A percentile compares a stretch with the other conserved stretches of the same genome.
Conservation (phyloP, 345 rosid species). For the Aegle marmelos region DNA sequence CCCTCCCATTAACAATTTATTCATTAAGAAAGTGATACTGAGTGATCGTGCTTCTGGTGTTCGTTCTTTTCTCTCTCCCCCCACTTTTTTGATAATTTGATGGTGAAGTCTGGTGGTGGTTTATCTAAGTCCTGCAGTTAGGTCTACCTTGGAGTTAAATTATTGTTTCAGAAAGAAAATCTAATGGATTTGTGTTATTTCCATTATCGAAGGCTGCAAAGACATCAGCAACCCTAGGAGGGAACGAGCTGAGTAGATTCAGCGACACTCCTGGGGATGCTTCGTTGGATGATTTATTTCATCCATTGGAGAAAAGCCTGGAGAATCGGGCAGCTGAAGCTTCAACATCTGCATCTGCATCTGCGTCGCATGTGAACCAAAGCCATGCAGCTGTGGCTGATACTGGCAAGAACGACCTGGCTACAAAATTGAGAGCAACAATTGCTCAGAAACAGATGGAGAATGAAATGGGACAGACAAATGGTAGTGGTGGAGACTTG, state of each 20-base stretch:
- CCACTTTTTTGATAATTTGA: neutral
- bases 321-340: slow-evolving; percentile 65
- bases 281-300: slow-evolving; percentile 93
- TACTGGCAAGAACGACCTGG: slow-evolving; percentile 81
- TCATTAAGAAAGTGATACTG: neutral
- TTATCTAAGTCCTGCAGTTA: neutral
- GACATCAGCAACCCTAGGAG: slow-evolving; percentile 44
- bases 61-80: neutral
- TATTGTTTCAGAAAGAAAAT: neutral
- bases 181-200: slow-evolving; percentile 14
- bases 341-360: slow-evolving; percentile 81
- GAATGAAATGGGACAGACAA: slow-evolving; percentile 68
- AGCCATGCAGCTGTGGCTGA: slow-evolving; percentile 49
- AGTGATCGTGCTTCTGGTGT: neutral
- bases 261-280: slow-evolving; percentile 98
- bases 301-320: slow-evolving; percentile 58
- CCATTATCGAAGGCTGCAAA: slow-evolving; percentile 53
- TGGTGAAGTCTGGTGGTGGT: neutral
- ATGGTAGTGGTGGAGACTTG: slow-evolving; percentile 87
- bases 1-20: neutral
- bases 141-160: slow-evolving; percentile 5
- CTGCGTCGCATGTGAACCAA: slow-evolving; percentile 62
- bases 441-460: slow-evolving; percentile 95
- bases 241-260: slow-evolving; percentile 80
- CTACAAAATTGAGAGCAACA: slow-evolving; percentile 85